These are phyloP conservation scores for Talaromyces sp. DNA, from an alignment of 2,329 filamentous ascomycete genomes.

Conservation along the genomic window DNA sequence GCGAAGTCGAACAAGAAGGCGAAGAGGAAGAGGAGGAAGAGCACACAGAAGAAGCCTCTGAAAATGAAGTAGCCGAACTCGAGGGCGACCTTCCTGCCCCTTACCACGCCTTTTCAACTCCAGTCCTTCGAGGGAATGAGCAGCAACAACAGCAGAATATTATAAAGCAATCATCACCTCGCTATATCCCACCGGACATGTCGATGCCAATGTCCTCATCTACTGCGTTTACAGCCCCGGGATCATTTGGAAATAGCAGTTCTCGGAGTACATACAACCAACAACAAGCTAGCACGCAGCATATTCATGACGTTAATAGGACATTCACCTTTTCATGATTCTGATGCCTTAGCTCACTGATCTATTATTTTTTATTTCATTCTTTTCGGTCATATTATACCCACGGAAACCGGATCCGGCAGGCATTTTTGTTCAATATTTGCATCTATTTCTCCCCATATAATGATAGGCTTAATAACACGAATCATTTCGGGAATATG, in stretches of 20 bases:
- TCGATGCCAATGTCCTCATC: background rate
- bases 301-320: background rate
- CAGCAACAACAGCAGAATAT: background rate
- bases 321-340: background rate
- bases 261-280: background rate
- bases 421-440: background rate
- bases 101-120: background rate
- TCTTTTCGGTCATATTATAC: background rate
- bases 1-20: background rate
- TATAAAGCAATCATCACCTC: background rate
- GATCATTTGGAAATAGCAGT: background rate
- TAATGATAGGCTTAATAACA: background rate
- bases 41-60: background rate
- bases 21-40: background rate
- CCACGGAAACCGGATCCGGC: background rate
- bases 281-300: background rate
- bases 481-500: no score
- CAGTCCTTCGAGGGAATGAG: background rate
- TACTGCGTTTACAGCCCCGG: background rate
- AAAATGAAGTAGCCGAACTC: background rate
- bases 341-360: background rate
- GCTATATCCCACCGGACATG: background rate
- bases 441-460: background rate
- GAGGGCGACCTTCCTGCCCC: background rate
- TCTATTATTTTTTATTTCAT: background rate